These are phyloP conservation scores for Betula pendula DNA, from an alignment of 306 rosid genomes.

Conservation along the genomic window DNA sequence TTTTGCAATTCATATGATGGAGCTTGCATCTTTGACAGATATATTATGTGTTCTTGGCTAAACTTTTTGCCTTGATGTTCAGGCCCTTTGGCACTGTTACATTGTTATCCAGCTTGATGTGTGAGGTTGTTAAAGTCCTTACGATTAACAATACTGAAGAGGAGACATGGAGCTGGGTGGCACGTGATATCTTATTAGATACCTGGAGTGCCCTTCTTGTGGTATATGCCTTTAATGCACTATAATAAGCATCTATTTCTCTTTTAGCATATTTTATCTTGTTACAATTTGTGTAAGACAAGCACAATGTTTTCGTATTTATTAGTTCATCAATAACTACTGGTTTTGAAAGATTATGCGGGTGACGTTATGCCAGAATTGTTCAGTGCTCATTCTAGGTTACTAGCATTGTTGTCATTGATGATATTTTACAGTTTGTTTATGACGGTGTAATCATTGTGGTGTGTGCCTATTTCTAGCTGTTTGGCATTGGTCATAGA, in stretches of 20 bases:
- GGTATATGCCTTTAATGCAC: slow-evolving; percentile 53
- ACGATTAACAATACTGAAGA: slow-evolving; percentile 65
- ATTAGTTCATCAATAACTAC: neutral
- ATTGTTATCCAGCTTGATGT: slow-evolving; percentile 69
- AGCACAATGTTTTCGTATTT: neutral
- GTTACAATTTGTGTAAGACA: neutral
- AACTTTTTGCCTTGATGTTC: slow-evolving; percentile 39
- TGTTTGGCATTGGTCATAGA: slow-evolving; percentile 24
- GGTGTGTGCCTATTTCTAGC: neutral
- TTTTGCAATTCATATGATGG: slow-evolving; percentile 6
- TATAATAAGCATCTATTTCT: slow-evolving; percentile 14
- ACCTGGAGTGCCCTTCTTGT: slow-evolving; percentile 82
- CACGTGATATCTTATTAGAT: slow-evolving; percentile 88
- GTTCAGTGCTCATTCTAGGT: neutral
- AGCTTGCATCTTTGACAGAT: neutral
- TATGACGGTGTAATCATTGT: neutral
- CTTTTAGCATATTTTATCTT: neutral
- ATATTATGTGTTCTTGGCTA: neutral
- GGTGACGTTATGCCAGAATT: no score
- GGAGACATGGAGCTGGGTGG: slow-evolving; percentile 93
- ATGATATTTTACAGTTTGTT: neutral
- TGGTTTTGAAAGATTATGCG: neutral
- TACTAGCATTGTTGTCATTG: neutral
- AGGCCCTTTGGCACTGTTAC: slow-evolving; percentile 80
- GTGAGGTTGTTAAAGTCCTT: slow-evolving; percentile 78